Evolutionary conservation across 306 rosid genomes (phyloP).

Genomic region (Psophocarpus tetragonolobus): DNA sequence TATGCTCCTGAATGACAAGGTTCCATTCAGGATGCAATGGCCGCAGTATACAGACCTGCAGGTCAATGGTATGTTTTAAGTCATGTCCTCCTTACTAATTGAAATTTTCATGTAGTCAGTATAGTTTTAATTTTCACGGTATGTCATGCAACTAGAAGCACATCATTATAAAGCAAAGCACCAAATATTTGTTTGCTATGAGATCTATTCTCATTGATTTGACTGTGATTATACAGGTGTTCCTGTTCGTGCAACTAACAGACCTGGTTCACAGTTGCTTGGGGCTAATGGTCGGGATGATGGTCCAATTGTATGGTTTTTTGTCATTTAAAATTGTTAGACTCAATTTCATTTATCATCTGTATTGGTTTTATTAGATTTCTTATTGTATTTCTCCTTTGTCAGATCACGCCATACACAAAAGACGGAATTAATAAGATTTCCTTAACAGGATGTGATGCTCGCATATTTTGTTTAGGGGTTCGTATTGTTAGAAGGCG

Average conservation of each 20-base stretch:
- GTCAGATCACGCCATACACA: constrained; percentile 77
- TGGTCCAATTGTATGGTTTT: constrained; percentile 89
- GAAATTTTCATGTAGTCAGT: constrained; percentile 5
- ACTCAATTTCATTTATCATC: neutral
- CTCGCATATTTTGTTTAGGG: constrained; percentile 89
- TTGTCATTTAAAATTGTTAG: constrained; percentile 2
- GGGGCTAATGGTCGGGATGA: constrained; percentile 99
- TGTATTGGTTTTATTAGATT: constrained; percentile 24
- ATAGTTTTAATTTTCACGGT: constrained; percentile 15
- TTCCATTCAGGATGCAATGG: constrained; percentile 99
- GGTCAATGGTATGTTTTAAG: constrained; percentile 73
- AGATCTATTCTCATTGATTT: constrained; percentile 5
- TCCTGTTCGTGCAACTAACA: constrained; percentile 82
- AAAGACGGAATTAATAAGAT: constrained; percentile 94
- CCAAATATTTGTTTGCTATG: neutral
- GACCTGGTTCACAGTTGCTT: constrained; percentile 94
- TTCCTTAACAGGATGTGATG: constrained; percentile 81
- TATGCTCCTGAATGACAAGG: constrained; percentile 98
- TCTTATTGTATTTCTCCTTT: constrained; percentile 36
- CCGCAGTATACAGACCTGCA: constrained; percentile 91
- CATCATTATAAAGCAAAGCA: neutral
- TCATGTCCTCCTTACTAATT: neutral
- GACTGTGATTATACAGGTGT: constrained; percentile 52
- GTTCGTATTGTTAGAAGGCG: constrained; percentile 90
- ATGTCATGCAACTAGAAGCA: constrained; percentile 6